Evolutionary conservation across 2,329 filamentous ascomycete species (phyloP), one percentile per base, ranked within the genome.

Genomic region (Plenodomus tracheiphilus): DNA sequence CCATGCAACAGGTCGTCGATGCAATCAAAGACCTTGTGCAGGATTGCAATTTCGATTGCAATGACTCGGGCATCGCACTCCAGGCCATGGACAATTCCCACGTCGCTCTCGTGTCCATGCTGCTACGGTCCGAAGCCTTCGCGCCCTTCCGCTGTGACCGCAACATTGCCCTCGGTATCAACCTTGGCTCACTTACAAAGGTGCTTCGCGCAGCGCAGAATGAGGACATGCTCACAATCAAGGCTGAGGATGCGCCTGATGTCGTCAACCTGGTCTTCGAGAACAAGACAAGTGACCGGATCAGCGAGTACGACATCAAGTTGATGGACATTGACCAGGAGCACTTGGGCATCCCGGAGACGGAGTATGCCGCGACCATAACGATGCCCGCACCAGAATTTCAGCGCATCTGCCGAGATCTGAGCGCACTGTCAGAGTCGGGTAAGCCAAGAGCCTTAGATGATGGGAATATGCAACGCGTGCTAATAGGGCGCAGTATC

Each of bases 21-120:
- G 91, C 95, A 66, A 97, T 99, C 86, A 97, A 97, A 79, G 94
- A 99, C 70, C 86, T 99, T 43, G 94, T 99, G 45, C 94, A 97
- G 77, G 94, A 99, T 79, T 99, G 94, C 86, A 99, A 99, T 80
- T 99, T 99, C 79, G 94, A 99, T 83, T 99, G 95, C 88, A 99
- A 97, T 88, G 95, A 99, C 82, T 93, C 91, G 46, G 94, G 94
- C 56, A 94, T 99, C 70, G 92, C 93, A 43, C 89, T 99, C 47
- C 94, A 99, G 78, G 94, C 94, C 70, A 99, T 99, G 95, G 94
- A 99, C 82, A 99, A 97, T 85, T 97, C 92, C 42, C 94, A 99
- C 78, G 94, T 99, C 66, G 94, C 94, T 55, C 89, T 99, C 46
- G 94, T 99, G 45, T 97, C 94, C 61, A 99, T 99, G 94, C 86